These are phyloP conservation scores for Globisporangium sylvaticum DNA, from an alignment of 352 stramenopile genomes.

Conservation along the genomic window DNA sequence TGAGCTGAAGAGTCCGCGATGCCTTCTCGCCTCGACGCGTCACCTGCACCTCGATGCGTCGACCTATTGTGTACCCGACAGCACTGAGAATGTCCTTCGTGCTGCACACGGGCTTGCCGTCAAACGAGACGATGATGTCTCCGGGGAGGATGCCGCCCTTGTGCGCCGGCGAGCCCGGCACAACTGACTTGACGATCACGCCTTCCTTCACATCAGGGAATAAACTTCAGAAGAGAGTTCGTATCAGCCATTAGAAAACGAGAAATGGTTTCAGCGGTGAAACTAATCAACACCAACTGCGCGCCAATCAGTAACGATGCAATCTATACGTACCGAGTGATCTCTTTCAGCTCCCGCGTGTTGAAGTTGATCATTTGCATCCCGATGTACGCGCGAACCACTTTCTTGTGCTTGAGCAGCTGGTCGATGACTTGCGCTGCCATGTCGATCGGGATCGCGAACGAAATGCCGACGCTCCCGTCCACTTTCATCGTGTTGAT, in stretches of 20 bases:
- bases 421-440: slow-evolving; percentile 88
- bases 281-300: not conserved
- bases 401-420: slow-evolving; percentile 83
- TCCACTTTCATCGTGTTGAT: slow-evolving; percentile 95
- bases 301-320: not conserved
- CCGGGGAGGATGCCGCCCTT: slow-evolving; percentile 67
- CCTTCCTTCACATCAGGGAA: slow-evolving; percentile 76
- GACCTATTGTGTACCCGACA: slow-evolving; percentile 70
- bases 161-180: slow-evolving; percentile 70
- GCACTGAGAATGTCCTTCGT: slow-evolving; percentile 74
- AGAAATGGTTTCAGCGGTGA: not conserved
- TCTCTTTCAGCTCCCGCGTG: slow-evolving; percentile 54
- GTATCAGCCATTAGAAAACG: not conserved
- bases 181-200: slow-evolving; percentile 82
- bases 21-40: slow-evolving; percentile 53
- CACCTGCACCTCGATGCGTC: slow-evolving; percentile 62
- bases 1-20: slow-evolving; percentile 45
- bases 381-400: slow-evolving; percentile 89
- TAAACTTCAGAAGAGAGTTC: slow-evolving; percentile 19
- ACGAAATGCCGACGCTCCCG: slow-evolving; percentile 87
- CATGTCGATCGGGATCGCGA: slow-evolving; percentile 92
- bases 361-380: slow-evolving; percentile 91
- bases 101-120: slow-evolving; percentile 59
- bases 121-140: slow-evolving; percentile 77
- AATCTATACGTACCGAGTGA: slow-evolving; percentile 34